Conservation (phyloP, 345 rosid genomes). For the Sonneratia alba region DNA sequence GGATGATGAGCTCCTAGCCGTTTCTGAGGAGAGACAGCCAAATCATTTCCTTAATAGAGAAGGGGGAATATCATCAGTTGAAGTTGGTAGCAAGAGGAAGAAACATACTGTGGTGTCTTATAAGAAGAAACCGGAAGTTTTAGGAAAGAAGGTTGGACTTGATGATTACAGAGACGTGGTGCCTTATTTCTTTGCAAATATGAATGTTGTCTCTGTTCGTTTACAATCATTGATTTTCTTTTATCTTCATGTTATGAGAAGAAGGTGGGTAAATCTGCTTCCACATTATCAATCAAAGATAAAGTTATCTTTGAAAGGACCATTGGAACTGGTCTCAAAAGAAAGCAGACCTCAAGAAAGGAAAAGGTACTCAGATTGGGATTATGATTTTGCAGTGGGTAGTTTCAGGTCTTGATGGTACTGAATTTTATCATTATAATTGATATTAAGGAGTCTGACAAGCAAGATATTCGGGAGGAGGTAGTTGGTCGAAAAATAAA, state of each 20-base stretch:
- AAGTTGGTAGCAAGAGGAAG: not conserved
- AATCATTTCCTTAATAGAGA: not conserved
- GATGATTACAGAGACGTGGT: not conserved
- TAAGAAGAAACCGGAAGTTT: not conserved
- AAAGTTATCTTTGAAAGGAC: not conserved
- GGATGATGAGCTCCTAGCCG: not conserved
- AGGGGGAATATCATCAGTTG: not conserved
- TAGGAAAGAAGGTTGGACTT: slow-evolving; percentile 3
- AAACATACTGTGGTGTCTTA: not conserved
- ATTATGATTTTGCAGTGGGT: not conserved
- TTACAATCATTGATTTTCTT: not conserved
- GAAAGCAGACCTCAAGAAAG: not conserved
- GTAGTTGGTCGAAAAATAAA: slow-evolving; percentile 9
- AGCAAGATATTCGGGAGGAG: slow-evolving; percentile 9
- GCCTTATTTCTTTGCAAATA: not conserved
- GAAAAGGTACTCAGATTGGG: not conserved
- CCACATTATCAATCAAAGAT: not conserved
- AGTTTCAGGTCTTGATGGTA: not conserved
- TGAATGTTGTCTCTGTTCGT: not conserved
- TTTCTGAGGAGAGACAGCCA: not conserved
- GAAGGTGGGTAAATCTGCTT: not conserved
- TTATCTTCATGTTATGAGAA: not conserved
- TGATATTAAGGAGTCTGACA: slow-evolving; percentile 9
- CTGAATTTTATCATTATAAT: not conserved
- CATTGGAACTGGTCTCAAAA: not conserved